These are phyloP conservation scores for Cichorium intybus DNA, from an alignment of 140 eudicot species.

Conservation along the genomic window DNA sequence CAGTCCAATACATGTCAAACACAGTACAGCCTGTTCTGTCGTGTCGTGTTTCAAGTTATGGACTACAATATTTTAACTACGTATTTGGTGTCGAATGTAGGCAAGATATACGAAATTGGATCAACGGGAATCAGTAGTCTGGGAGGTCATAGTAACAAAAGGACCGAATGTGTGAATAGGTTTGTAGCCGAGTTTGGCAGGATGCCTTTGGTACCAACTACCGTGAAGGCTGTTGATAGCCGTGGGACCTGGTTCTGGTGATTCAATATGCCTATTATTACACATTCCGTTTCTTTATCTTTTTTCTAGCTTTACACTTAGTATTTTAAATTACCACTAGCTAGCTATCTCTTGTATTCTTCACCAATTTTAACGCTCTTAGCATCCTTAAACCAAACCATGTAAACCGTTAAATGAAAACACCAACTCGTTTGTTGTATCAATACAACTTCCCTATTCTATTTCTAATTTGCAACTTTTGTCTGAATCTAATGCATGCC, in stretches of 20 bases:
- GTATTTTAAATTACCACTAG: constrained; percentile 18
- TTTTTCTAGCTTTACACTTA: not conserved
- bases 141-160: constrained; percentile 72
- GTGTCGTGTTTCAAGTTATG: not conserved
- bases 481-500: not conserved
- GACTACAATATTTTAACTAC: too few relatives aligned
- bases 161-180: constrained; percentile 76
- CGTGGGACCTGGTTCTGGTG: constrained; percentile 86
- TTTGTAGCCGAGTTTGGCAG: constrained; percentile 60
- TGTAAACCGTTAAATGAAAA: constrained; percentile 5
- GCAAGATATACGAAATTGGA: constrained; percentile 78
- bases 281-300: not conserved
- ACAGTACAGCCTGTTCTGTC: not conserved
- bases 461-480: not conserved
- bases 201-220: constrained; percentile 87
- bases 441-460: constrained; percentile 2
- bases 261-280: constrained; percentile 17
- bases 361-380: constrained; percentile 11
- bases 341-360: constrained; percentile 23
- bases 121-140: constrained; percentile 92
- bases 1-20: not conserved
- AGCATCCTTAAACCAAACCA: constrained; percentile 19
- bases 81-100: constrained; percentile 36
- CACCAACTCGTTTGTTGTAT: constrained; percentile 18
- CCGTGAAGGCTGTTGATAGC: constrained; percentile 80